A percentile compares a stretch with the other conserved stretches of the same genome.
Conservation (phyloP, 2,329 filamentous ascomycete genomes). For the Aspergillus sp. region DNA sequence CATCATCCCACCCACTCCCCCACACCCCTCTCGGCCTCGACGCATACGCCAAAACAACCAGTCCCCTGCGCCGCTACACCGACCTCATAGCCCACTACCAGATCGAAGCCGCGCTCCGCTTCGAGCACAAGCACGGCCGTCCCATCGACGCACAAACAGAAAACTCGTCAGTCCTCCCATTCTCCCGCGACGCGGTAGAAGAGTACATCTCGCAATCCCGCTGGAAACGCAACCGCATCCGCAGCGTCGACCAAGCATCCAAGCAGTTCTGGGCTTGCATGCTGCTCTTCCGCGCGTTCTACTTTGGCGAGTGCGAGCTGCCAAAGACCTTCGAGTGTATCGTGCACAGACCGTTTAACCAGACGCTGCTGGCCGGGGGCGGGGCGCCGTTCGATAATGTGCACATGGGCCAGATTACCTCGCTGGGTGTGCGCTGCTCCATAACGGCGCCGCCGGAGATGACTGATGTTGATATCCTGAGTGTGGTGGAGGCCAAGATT, state of each 20-base stretch:
- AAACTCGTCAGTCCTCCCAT: constrained; percentile 46
- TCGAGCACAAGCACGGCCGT: constrained; percentile 50
- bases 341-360: constrained; percentile 28
- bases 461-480: constrained; percentile 29
- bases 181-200: constrained; percentile 49
- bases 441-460: constrained; percentile 26
- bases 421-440: constrained; percentile 32
- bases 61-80: constrained; percentile 59
- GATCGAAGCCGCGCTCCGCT: constrained; percentile 60
- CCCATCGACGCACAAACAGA: constrained; percentile 33
- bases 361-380: constrained; percentile 22
- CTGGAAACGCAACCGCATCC: constrained; percentile 42
- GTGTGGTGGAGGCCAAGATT: constrained; percentile 36
- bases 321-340: constrained; percentile 48
- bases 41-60: constrained; percentile 59
- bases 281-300: constrained; percentile 58
- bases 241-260: constrained; percentile 40
- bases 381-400: constrained; percentile 21
- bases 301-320: constrained; percentile 53
- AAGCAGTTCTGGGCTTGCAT: constrained; percentile 52
- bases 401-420: constrained; percentile 31
- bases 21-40: constrained; percentile 54
- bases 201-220: constrained; percentile 47
- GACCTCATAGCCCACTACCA: constrained; percentile 66
- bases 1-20: constrained; percentile 47